Percentiles rank a stretch among this genome's conserved stretches.
These are phyloP conservation scores for Nakazawaea populi DNA, from an alignment of 805 yeast genomes.

Conservation along the genomic window DNA sequence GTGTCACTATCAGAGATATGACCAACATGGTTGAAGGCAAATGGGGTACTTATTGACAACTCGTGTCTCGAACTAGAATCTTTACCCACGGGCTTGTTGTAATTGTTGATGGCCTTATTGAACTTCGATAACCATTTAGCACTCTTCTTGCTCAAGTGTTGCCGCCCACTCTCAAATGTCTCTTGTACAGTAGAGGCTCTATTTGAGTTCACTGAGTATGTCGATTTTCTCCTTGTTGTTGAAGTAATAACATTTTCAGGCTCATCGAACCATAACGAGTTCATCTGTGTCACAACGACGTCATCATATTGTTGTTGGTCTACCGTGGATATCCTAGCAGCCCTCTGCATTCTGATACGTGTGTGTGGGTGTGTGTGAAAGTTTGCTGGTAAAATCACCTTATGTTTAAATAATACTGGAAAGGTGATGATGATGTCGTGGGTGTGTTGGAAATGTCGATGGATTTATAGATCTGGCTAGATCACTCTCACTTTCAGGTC, in stretches of 20 bases:
- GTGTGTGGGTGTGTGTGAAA: neutral
- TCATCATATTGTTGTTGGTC: slow-evolving; percentile 1
- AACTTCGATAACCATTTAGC: slow-evolving; percentile 7
- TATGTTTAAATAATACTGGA: too few species aligned
- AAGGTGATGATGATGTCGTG: too few species aligned
- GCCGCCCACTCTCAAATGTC: neutral
- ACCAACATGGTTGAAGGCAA: slow-evolving; percentile 25
- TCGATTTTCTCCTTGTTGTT: slow-evolving; percentile 1
- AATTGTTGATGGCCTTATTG: neutral
- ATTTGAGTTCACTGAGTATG: neutral
- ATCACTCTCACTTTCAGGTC: too few species aligned
- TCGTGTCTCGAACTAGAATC: neutral
- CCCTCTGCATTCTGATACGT: neutral
- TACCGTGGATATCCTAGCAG: neutral
- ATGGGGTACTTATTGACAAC: slow-evolving; percentile 24
- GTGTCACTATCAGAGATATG: slow-evolving; percentile 23
- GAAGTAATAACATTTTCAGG: neutral
- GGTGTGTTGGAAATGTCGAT: too few species aligned
- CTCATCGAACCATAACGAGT: slow-evolving; percentile 9
- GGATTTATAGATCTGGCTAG: too few species aligned
- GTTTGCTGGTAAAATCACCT: too few species aligned
- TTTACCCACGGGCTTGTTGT: slow-evolving; percentile 3
- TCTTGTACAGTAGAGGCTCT: neutral
- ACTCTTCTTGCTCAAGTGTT: neutral
- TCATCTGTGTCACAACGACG: slow-evolving; percentile 5